Evolutionary conservation across 2,329 filamentous ascomycete species (phyloP).

Genomic region (Coleophoma cylindrospora): DNA sequence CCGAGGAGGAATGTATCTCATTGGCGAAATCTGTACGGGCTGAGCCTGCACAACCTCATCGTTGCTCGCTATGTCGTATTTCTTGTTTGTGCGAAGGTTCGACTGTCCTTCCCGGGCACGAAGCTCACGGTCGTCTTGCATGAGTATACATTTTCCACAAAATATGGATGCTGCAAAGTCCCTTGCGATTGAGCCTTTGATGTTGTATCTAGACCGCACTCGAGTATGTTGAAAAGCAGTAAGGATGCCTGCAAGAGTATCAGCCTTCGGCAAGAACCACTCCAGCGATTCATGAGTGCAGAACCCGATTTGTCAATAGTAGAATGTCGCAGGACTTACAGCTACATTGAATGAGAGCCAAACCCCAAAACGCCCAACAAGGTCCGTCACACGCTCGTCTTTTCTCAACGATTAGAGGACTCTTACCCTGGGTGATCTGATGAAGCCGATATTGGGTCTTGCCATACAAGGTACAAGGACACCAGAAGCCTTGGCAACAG

Average conservation of each 20-base stretch:
- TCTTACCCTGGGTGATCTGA: slow-evolving; percentile 29
- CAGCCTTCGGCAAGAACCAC: too few species aligned
- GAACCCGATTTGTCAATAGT: too few species aligned
- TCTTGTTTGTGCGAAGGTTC: slow-evolving; percentile 7
- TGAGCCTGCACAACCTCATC: slow-evolving; percentile 1
- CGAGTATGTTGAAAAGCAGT: slow-evolving; percentile 17
- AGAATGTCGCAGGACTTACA: not conserved
- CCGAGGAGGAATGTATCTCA: slow-evolving; percentile 14
- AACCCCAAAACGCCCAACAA: slow-evolving; percentile 30
- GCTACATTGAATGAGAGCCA: slow-evolving; percentile 1
- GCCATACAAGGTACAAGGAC: slow-evolving; percentile 37
- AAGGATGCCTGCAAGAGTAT: not conserved
- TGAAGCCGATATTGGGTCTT: slow-evolving; percentile 36
- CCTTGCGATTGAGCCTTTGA: slow-evolving; percentile 28
- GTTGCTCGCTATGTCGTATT: not conserved
- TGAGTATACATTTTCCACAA: slow-evolving; percentile 34
- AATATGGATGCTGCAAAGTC: slow-evolving; percentile 32
- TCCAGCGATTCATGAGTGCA: too few species aligned
- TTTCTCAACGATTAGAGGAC: slow-evolving; percentile 33
- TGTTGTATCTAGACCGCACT: slow-evolving; percentile 36
- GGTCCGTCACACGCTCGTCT: slow-evolving; percentile 30
- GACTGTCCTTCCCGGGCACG: slow-evolving; percentile 30
- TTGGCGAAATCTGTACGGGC: slow-evolving; percentile 8
- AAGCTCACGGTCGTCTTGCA: slow-evolving; percentile 40
- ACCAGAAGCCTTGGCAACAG: slow-evolving; percentile 32